Percentiles rank a stretch among this genome's conserved stretches.
phyloP scores from a whole-genome alignment of 805 yeast species.

The Schizosaccharomyces osmophilus region DNA sequence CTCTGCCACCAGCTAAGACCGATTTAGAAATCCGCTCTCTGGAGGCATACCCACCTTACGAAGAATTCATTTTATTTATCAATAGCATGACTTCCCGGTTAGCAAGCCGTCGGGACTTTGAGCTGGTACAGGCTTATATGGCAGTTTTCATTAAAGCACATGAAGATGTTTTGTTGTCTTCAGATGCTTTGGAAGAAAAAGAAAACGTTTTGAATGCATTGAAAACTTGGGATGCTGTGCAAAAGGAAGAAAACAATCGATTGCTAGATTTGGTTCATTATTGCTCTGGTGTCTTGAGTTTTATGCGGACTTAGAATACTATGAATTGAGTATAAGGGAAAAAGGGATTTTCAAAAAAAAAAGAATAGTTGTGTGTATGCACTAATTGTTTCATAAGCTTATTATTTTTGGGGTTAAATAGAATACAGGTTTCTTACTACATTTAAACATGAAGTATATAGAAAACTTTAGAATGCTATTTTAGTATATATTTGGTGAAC shows the following conservation, averaged over 20 bases:
- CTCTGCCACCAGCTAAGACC: slow-evolving; percentile 47
- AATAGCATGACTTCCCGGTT: slow-evolving; percentile 43
- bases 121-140: slow-evolving; percentile 60
- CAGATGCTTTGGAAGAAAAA: slow-evolving; percentile 3
- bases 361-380: not conserved
- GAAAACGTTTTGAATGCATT: slow-evolving; percentile 21
- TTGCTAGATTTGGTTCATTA: slow-evolving; percentile 46
- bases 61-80: slow-evolving; percentile 42
- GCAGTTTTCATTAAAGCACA: slow-evolving; percentile 50
- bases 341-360: not conserved
- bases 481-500: too few species aligned
- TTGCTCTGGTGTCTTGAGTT: slow-evolving; percentile 47
- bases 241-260: slow-evolving; percentile 18
- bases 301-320: slow-evolving; percentile 11
- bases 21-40: slow-evolving; percentile 76
- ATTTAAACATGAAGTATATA: too few species aligned
- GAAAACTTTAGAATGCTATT: too few species aligned
- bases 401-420: too few species aligned
- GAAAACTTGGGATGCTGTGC: slow-evolving; percentile 23
- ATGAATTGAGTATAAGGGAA: not conserved
- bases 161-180: slow-evolving; percentile 41
- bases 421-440: too few species aligned
- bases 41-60: slow-evolving; percentile 33
- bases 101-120: slow-evolving; percentile 33
- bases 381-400: not conserved